Conservation (phyloP, 768 basidiomycete genomes). For the Asterophora lycoperdoides region DNA sequence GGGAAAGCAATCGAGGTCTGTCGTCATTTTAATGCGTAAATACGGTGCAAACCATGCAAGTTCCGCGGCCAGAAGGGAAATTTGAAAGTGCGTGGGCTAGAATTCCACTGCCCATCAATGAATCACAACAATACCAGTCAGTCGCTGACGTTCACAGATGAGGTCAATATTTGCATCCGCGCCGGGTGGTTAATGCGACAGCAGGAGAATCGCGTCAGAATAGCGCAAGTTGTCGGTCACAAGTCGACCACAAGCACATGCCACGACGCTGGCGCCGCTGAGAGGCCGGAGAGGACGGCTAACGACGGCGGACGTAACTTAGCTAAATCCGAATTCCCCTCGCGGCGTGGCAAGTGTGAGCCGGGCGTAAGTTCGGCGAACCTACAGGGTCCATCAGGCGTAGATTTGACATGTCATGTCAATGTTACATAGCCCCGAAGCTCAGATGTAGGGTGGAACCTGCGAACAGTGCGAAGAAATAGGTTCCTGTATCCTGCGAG, state of each 20-base stretch:
- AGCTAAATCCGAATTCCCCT: constrained; percentile 7
- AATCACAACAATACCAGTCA: too few species aligned
- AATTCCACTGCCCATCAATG: too few species aligned
- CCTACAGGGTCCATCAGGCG: constrained; percentile 11
- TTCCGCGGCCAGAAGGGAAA: constrained; percentile 9
- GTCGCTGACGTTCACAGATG: too few species aligned
- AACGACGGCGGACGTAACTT: constrained; percentile 13
- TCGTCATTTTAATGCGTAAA: not conserved
- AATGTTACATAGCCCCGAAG: constrained; percentile 9
- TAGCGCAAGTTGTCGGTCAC: not conserved
- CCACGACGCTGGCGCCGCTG: constrained; percentile 8
- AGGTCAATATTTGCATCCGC: not conserved
- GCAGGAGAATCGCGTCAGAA: not conserved
- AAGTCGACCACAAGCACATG: constrained; percentile 11
- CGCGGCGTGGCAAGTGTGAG: constrained; percentile 9
- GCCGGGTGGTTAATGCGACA: not conserved
- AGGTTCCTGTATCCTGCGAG: not conserved
- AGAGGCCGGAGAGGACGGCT: not conserved
- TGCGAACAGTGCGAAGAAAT: not conserved
- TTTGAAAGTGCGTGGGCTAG: too few species aligned
- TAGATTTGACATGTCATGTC: constrained; percentile 20
- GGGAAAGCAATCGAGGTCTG: not conserved
- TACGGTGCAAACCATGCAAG: not conserved
- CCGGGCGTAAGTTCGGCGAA: not conserved
- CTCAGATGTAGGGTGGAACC: not conserved